A percentile compares a stretch with the other conserved stretches of the same genome.
Evolutionary conservation across 768 basidiomycete species (phyloP).

Genomic region (Boletus subcaerulescens): DNA sequence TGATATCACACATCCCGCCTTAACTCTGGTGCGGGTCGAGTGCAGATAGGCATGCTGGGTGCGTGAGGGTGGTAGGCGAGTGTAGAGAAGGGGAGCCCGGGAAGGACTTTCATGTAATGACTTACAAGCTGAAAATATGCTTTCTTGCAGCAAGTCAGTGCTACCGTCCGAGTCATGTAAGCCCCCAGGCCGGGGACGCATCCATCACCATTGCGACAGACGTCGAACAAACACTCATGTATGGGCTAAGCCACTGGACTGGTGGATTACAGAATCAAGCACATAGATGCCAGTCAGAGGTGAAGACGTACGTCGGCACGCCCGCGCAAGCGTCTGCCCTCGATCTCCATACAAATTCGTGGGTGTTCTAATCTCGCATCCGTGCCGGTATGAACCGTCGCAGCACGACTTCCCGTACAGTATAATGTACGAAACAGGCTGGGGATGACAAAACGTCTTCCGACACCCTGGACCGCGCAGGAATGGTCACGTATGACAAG

Average conservation of each 20-base stretch:
- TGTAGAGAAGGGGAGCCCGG: background rate
- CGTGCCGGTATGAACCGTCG: slow-evolving; percentile 87
- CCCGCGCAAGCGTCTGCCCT: slow-evolving; percentile 49
- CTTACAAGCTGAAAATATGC: background rate
- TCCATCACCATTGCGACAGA: background rate
- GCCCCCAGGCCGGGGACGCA: too few species aligned
- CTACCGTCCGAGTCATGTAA: background rate
- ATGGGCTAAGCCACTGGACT: background rate
- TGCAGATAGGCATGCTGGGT: slow-evolving; percentile 4
- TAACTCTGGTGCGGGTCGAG: background rate
- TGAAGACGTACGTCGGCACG: slow-evolving; percentile 54
- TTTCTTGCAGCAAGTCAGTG: background rate
- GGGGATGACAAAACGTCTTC: slow-evolving; percentile 59
- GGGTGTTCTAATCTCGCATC: slow-evolving; percentile 71
- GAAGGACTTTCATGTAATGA: slow-evolving; percentile 15
- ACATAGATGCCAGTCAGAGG: slow-evolving; percentile 58
- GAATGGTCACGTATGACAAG: slow-evolving; percentile 90
- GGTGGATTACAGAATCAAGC: slow-evolving; percentile 35
- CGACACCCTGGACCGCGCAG: slow-evolving; percentile 60
- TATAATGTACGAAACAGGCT: slow-evolving; percentile 71
- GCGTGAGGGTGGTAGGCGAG: background rate
- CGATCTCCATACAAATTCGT: slow-evolving; percentile 21
- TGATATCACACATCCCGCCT: background rate
- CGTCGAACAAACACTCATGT: background rate
- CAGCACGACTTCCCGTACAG: slow-evolving; percentile 79